These are phyloP conservation scores for Artemisia tridentata DNA, from an alignment of 129 eudicot genomes.

Conservation along the genomic window DNA sequence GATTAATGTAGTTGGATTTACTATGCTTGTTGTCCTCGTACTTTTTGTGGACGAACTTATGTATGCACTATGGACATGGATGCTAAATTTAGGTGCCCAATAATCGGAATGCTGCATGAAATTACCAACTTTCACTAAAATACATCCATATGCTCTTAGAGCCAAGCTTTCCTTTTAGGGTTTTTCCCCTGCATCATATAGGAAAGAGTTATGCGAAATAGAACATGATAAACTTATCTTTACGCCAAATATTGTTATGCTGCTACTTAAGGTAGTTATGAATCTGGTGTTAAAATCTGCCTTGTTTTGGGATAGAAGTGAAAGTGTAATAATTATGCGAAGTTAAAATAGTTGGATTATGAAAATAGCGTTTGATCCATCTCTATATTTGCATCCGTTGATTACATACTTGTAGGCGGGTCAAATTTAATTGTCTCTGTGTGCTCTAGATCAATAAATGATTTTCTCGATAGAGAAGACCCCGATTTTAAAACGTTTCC, in stretches of 20 bases:
- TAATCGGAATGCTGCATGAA: neutral
- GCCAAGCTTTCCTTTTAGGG: neutral
- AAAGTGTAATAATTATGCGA: too few relatives aligned
- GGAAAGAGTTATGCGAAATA: too few relatives aligned
- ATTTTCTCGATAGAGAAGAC: too few relatives aligned
- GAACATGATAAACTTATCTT: too few relatives aligned
- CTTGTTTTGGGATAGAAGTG: too few relatives aligned
- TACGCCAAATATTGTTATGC: too few relatives aligned
- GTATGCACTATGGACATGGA: neutral
- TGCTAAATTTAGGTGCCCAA: neutral
- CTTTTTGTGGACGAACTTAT: neutral
- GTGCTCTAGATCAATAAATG: neutral
- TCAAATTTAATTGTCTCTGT: neutral
- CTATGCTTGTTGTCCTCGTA: neutral
- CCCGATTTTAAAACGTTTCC: neutral
- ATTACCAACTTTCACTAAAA: too few relatives aligned
- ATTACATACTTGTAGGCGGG: neutral
- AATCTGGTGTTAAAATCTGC: too few relatives aligned
- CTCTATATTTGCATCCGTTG: neutral
- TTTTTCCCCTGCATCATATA: too few relatives aligned
- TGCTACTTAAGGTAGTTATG: too few relatives aligned
- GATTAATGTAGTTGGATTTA: neutral
- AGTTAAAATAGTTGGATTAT: too few relatives aligned
- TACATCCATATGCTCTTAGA: too few relatives aligned
- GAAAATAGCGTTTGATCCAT: neutral